phyloP scores from a whole-genome alignment of 2,329 filamentous ascomycete species.

The Microsporum ferrugineum region DNA sequence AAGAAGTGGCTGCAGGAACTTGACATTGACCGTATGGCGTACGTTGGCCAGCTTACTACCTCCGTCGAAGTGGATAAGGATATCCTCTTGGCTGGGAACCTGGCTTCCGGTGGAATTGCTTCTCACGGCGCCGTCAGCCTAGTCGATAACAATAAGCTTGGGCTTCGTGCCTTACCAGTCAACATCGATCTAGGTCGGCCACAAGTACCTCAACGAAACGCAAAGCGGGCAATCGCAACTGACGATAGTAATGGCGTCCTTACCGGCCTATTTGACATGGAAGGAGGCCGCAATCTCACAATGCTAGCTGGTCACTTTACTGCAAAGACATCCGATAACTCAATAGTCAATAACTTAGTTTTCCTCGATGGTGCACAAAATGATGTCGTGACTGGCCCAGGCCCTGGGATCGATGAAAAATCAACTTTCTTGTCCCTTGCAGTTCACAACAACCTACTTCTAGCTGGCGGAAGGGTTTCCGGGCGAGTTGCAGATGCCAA shows the following conservation, averaged over 20 bases:
- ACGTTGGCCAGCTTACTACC: slow-evolving; percentile 62
- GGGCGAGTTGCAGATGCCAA: slow-evolving; percentile 53
- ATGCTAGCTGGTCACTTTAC: slow-evolving; percentile 80
- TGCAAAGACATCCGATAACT: slow-evolving; percentile 55
- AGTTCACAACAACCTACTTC: slow-evolving; percentile 56
- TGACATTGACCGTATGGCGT: slow-evolving; percentile 48
- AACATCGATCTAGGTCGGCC: slow-evolving; percentile 33
- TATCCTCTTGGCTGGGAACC: slow-evolving; percentile 66
- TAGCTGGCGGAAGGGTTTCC: slow-evolving; percentile 68
- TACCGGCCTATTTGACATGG: slow-evolving; percentile 17
- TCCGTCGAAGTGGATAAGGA: slow-evolving; percentile 52
- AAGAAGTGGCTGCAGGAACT: slow-evolving; percentile 83
- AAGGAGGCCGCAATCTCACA: slow-evolving; percentile 54
- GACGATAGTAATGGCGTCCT: slow-evolving; percentile 26
- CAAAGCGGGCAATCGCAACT: slow-evolving; percentile 21
- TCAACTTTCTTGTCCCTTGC: slow-evolving; percentile 67
- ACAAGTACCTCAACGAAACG: slow-evolving; percentile 17
- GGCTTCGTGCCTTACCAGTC: slow-evolving; percentile 36
- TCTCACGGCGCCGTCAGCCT: slow-evolving; percentile 63
- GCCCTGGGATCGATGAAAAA: slow-evolving; percentile 50
- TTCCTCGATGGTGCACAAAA: slow-evolving; percentile 67
- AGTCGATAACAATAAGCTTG: slow-evolving; percentile 26
- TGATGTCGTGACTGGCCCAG: slow-evolving; percentile 54
- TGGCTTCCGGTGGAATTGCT: slow-evolving; percentile 62
- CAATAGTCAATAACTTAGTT: slow-evolving; percentile 64